phyloP scores from a whole-genome alignment of 2,329 filamentous ascomycete species.

The Tetracladium maxilliforme region DNA sequence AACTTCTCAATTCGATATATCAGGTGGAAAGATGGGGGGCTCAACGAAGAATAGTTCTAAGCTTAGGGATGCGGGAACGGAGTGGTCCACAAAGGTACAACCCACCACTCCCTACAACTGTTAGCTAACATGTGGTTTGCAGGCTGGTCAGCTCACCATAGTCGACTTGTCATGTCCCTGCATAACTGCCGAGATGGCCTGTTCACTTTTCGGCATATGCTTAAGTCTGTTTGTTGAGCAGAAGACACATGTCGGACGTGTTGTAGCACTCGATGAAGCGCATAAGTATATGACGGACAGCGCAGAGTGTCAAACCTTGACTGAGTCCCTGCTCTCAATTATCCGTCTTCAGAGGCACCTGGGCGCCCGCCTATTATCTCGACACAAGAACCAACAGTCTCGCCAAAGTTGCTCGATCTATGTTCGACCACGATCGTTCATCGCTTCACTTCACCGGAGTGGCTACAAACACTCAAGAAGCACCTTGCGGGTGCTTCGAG shows the following conservation, averaged over 20 bases:
- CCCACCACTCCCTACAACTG: conserved; percentile 1
- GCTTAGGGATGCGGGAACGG: conserved; percentile 4
- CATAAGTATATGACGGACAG: conserved; percentile 59
- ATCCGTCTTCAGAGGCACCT: conserved; percentile 61
- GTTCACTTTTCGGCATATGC: conserved; percentile 58
- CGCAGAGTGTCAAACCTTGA: conserved; percentile 39
- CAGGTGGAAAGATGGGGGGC: no score
- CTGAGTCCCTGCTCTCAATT: conserved; percentile 41
- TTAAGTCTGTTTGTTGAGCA: conserved; percentile 50
- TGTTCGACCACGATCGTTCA: conserved; percentile 62
- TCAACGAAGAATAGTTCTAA: background rate
- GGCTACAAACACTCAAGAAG: conserved; percentile 22
- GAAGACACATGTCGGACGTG: conserved; percentile 29
- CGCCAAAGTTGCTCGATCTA: conserved; percentile 51
- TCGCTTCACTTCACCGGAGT: conserved; percentile 52
- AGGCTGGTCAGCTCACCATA: conserved; percentile 42
- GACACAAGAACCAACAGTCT: conserved; percentile 65
- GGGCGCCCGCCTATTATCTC: conserved; percentile 54
- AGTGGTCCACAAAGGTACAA: conserved; percentile 10
- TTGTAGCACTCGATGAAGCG: conserved; percentile 62
- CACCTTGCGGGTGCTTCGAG: conserved; percentile 30
- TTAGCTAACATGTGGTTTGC: conserved; percentile 1
- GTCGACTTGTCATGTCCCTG: conserved; percentile 63
- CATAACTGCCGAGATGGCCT: conserved; percentile 50
- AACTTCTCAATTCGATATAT: no score